Evolutionary conservation across 2,329 filamentous ascomycete genomes (phyloP).

Genomic region (Monascus ruber): DNA sequence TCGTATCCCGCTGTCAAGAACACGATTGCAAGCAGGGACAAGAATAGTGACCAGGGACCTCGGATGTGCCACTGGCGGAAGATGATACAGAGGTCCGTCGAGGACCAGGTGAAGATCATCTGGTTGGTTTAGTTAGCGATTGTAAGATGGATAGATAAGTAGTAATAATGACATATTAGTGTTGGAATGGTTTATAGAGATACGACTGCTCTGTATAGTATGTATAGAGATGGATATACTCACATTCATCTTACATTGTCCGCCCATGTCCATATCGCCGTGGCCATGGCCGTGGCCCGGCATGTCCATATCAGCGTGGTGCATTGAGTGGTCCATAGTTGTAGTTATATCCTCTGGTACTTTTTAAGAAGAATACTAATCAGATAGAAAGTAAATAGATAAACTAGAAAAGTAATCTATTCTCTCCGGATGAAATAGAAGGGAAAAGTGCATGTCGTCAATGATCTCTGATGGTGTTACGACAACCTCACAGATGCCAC

Average conservation of each 20-base stretch:
- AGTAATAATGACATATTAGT: not conserved
- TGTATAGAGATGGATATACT: constrained; percentile 17
- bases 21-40: constrained; percentile 74
- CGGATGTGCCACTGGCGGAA: constrained; percentile 84
- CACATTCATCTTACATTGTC: constrained; percentile 85
- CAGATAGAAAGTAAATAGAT: not conserved
- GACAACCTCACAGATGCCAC: too few relatives aligned
- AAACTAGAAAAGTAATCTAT: too few relatives aligned
- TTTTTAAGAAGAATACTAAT: not conserved
- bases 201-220: not conserved
- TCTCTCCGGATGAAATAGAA: too few relatives aligned
- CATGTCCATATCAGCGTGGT: constrained; percentile 29
- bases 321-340: constrained; percentile 28
- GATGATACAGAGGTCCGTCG: constrained; percentile 86
- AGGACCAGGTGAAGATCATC: constrained; percentile 99
- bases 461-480: too few relatives aligned
- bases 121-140: constrained; percentile 24
- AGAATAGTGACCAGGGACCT: constrained; percentile 59
- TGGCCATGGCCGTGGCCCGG: constrained; percentile 31
- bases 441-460: too few relatives aligned
- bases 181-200: too few relatives aligned
- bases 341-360: not conserved
- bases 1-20: constrained; percentile 88
- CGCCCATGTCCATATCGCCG: constrained; percentile 47
- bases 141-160: constrained; percentile 3